Evolutionary conservation across 83 land plant genomes (phyloP).

Genomic region (Larix sibirica): DNA sequence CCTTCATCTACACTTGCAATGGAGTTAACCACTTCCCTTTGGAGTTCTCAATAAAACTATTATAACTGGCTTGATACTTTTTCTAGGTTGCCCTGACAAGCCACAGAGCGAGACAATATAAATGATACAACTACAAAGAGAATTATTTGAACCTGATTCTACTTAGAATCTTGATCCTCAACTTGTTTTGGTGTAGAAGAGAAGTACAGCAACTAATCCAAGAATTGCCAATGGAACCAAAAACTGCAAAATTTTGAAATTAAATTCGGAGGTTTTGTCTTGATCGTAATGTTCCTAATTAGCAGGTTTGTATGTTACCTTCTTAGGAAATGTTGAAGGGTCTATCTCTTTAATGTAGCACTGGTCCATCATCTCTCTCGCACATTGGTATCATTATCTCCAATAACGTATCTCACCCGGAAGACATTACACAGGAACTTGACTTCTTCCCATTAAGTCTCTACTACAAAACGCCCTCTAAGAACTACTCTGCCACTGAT

Average conservation of each 20-base stretch:
- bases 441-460: too few relatives aligned
- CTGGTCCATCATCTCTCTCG: slow-evolving; percentile 49
- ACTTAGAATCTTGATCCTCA: neutral
- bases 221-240: slow-evolving; percentile 46
- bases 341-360: slow-evolving; percentile 60
- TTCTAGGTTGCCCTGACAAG: neutral
- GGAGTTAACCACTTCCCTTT: too few relatives aligned
- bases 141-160: neutral
- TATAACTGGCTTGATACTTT: neutral
- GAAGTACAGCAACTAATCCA: slow-evolving; percentile 37
- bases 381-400: slow-evolving; percentile 5
- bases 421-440: too few relatives aligned
- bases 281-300: slow-evolving; percentile 27
- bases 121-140: neutral
- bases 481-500: too few relatives aligned
- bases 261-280: slow-evolving; percentile 31
- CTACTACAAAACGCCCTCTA: too few relatives aligned
- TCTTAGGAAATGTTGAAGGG: slow-evolving; percentile 33
- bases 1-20: too few relatives aligned
- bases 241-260: slow-evolving; percentile 41
- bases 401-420: too few relatives aligned
- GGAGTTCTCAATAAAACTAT: neutral
- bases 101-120: neutral
- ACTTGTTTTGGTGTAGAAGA: slow-evolving; percentile 29
- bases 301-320: slow-evolving; percentile 35